These are phyloP conservation scores for Claviceps capensis DNA, from an alignment of 2,329 filamentous ascomycete species.

Conservation along the genomic window DNA sequence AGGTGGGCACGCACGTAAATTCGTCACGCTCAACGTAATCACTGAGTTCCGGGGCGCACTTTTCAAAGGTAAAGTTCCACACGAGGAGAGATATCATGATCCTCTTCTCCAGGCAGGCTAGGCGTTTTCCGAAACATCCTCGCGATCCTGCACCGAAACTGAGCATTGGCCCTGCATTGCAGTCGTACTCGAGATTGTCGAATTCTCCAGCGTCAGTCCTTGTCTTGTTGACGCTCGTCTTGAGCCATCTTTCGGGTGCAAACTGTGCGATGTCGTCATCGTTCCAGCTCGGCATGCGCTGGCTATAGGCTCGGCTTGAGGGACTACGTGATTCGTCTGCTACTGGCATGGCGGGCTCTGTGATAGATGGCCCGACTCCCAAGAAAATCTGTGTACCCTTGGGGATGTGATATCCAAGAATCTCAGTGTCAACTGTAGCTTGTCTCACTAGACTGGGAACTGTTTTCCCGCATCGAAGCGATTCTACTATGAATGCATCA, in stretches of 20 bases:
- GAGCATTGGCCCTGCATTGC: constrained; percentile 4
- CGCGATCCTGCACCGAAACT: constrained; percentile 13
- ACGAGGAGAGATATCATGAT: constrained; percentile 12
- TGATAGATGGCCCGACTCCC: constrained; percentile 10
- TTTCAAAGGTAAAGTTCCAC: constrained; percentile 12
- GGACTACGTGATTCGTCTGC: constrained; percentile 7
- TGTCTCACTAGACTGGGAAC: constrained; percentile 15
- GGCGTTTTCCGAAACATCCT: constrained; percentile 14
- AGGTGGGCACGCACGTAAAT: not conserved
- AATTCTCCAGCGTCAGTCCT: not conserved
- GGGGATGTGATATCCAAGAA: constrained; percentile 20
- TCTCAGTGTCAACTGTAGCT: constrained; percentile 17
- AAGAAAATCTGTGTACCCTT: constrained; percentile 20
- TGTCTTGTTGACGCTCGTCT: constrained; percentile 5
- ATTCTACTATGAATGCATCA: constrained; percentile 24
- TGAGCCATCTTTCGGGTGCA: constrained; percentile 23
- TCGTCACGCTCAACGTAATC: not conserved
- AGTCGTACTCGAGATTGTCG: not conserved
- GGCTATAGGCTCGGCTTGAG: constrained; percentile 7
- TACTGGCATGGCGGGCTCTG: not conserved
- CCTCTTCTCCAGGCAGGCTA: constrained; percentile 17
- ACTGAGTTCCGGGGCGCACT: not conserved
- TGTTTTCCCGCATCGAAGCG: constrained; percentile 16
- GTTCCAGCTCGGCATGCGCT: constrained; percentile 15
- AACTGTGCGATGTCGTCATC: constrained; percentile 15